Conservation (phyloP, 345 rosid genomes). For the Durio zibethinus region DNA sequence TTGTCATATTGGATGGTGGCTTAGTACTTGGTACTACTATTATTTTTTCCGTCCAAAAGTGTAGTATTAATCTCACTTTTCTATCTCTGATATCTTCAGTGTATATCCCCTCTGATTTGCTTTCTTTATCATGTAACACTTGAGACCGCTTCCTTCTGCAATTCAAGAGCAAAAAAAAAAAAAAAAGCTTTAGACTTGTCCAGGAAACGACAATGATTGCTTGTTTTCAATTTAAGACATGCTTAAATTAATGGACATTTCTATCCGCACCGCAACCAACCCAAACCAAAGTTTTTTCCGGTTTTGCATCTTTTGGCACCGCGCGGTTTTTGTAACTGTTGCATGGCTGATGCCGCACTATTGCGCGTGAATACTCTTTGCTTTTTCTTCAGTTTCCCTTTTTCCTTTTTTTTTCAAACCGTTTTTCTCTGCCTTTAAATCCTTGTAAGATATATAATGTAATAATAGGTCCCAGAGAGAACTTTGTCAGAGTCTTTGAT, state of each 20-base stretch:
- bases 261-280: neutral
- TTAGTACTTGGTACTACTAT: neutral
- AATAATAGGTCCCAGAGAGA: slow-evolving; percentile 26
- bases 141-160: neutral
- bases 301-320: slow-evolving; percentile 17
- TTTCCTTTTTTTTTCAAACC: slow-evolving; percentile 9
- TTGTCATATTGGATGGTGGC: neutral
- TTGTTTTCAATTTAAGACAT: neutral
- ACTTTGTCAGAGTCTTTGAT: slow-evolving; percentile 2
- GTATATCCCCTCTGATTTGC: neutral
- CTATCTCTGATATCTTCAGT: neutral
- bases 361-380: slow-evolving; percentile 28
- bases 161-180: neutral
- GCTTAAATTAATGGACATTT: neutral
- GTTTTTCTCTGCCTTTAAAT: neutral
- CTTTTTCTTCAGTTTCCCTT: neutral
- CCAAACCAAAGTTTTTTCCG: neutral
- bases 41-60: neutral
- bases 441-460: slow-evolving; percentile 6
- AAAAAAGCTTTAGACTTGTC: neutral
- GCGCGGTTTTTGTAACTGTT: slow-evolving; percentile 6
- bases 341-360: slow-evolving; percentile 16
- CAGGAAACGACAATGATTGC: neutral
- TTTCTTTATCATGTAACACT: neutral
- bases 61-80: neutral